Evolutionary conservation across 2,329 filamentous ascomycete species (phyloP), one percentile per base, ranked within the genome.

Genomic region (Colletotrichum truncatum): DNA sequence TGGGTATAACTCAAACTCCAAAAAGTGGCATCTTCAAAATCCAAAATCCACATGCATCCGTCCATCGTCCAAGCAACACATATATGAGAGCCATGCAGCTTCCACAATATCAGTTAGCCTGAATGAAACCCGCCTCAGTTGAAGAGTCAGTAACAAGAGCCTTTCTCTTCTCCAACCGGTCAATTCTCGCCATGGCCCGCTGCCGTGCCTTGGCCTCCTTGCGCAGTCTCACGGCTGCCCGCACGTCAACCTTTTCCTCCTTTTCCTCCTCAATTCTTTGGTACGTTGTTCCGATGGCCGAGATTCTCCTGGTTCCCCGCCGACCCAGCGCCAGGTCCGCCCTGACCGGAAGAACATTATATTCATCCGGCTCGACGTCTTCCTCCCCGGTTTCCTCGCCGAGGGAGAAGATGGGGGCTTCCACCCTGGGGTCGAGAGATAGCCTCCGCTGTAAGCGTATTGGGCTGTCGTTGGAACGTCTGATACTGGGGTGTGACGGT

Each of bases 131-230:
- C n/a, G n/a, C n/a, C n/a, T n/a, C n/a, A n/a, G n/a, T n/a, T n/a
- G n/a, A n/a, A n/a, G n/a, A n/a, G n/a, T 55, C 58, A 2, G 39
- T 41, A 8, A 25, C 18, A 9, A 4, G 23, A 18, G 34, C 21
- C 23, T 14, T 51, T 26, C 18, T 48, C 26, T 18, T 16, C 43
- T 46, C 36, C 51, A 26, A 23, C 49, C 38, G 34, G 23, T 49
- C 46, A 16, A 43, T 11, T 4, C 52, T 53, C 12, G 26, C 38
- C 64, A 43, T 48, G 14, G 71, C 73, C 41, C 74, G 49, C 59
- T 72, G 69, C 28, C 60, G 64, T 18, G 72, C 69, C 70, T 75
- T 78, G 23, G 68, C 68, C 43, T 78, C 71, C 65, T 77, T 78
- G 7, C 76, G 69, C 51, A 77, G 52, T 26, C 70, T 69, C 6